Evolutionary conservation across 208 protist species (phyloP).

Genomic region (Acanthamoeba culbertsoni): DNA sequence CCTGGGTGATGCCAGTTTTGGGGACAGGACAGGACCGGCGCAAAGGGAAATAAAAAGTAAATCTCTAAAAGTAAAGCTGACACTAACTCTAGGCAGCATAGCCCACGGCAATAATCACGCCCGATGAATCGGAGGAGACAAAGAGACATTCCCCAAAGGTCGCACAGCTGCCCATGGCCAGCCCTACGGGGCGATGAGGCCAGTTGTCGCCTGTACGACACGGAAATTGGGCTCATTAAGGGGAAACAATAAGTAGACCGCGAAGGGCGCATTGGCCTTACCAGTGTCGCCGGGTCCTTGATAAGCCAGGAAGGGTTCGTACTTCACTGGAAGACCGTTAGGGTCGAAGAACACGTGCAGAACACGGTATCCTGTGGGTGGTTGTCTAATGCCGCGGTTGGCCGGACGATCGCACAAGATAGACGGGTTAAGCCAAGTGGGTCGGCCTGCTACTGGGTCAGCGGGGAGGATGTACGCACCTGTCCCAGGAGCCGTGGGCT

Average conservation of each 20-base stretch:
- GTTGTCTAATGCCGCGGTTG: background rate
- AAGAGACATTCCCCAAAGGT: background rate
- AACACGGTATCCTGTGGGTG: background rate
- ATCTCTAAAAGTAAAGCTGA: no score
- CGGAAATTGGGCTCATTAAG: background rate
- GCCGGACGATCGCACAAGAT: background rate
- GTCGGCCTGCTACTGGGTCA: background rate
- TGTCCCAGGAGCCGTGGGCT: conserved; percentile 28
- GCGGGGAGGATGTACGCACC: background rate
- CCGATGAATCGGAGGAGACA: background rate
- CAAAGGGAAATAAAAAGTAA: background rate
- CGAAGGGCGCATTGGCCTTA: background rate
- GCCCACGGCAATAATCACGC: background rate
- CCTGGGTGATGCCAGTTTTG: background rate
- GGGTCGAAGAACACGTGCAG: background rate
- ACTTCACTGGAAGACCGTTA: background rate
- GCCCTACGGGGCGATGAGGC: background rate
- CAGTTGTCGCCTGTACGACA: background rate
- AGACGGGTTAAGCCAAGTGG: background rate
- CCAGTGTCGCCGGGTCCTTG: conserved; percentile 22
- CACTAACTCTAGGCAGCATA: no score
- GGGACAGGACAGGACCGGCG: background rate
- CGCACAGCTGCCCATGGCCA: background rate
- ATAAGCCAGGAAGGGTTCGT: conserved; percentile 36
- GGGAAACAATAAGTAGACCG: no score